phyloP scores from a whole-genome alignment of 1,284 basidiomycete genomes.

The Cryptococcus hybrid region DNA sequence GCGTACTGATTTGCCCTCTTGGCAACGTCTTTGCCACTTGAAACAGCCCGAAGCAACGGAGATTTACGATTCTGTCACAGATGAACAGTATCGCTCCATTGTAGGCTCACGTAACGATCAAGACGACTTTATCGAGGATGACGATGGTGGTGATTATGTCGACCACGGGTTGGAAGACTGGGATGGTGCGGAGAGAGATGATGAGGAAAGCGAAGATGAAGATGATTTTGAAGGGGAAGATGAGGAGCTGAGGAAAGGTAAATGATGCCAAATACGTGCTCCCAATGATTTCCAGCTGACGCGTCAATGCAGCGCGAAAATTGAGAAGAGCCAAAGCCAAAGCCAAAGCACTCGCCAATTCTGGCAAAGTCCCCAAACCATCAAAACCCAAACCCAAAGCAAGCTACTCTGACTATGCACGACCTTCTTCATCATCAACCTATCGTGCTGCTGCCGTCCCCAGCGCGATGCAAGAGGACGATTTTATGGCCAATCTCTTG shows the following conservation, averaged over 20 bases:
- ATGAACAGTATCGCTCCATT: conserved; percentile 84
- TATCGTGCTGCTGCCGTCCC: conserved; percentile 48
- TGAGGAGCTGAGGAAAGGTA: conserved; percentile 43
- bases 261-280: conserved; percentile 6
- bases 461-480: conserved; percentile 74
- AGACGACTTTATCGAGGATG: conserved; percentile 95
- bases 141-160: conserved; percentile 87
- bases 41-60: conserved; percentile 59
- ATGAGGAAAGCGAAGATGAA: conserved; percentile 49
- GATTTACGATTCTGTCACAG: conserved; percentile 90
- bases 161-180: conserved; percentile 97
- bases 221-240: conserved; percentile 51
- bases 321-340: conserved; percentile 33
- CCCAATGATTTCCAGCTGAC: conserved; percentile 4
- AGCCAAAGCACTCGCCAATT: conserved; percentile 21
- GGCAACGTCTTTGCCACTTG: too few species aligned
- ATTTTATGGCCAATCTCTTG: conserved; percentile 79
- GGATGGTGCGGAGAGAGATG: conserved; percentile 48
- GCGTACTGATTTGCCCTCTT: not conserved
- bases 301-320: conserved; percentile 28
- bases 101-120: conserved; percentile 71
- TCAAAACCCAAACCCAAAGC: conserved; percentile 54
- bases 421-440: conserved; percentile 48
- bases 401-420: conserved; percentile 39
- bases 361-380: conserved; percentile 17